These are phyloP conservation scores for Coleophoma crateriformis DNA, from an alignment of 2,329 filamentous ascomycete genomes.

Conservation along the genomic window DNA sequence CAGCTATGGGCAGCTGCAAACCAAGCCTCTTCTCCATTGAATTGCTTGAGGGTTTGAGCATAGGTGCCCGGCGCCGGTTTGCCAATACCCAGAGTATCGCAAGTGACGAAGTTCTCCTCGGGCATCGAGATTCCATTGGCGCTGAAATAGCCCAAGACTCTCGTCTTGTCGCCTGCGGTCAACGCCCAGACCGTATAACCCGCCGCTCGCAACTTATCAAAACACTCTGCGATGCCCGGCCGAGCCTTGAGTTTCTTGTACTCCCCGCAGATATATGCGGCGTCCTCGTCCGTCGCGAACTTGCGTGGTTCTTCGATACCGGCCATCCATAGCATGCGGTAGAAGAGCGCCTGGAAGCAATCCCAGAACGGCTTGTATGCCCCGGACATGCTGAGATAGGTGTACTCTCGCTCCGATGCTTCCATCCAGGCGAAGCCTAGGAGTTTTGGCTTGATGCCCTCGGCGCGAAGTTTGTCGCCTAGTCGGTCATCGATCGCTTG, in stretches of 20 bases:
- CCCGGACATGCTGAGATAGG: conserved; percentile 38
- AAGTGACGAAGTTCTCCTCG: conserved; percentile 42
- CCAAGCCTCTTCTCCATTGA: conserved; percentile 38
- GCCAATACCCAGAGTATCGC: conserved; percentile 40
- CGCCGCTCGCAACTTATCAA: conserved; percentile 33
- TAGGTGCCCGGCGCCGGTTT: conserved; percentile 46
- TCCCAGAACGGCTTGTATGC: conserved; percentile 36
- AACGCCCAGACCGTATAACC: conserved; percentile 48
- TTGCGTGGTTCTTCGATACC: conserved; percentile 36
- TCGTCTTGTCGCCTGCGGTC: conserved; percentile 41
- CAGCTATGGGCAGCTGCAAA: conserved; percentile 55
- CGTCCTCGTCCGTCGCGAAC: conserved; percentile 36
- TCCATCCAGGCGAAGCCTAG: conserved; percentile 42
- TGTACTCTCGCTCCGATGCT: conserved; percentile 41
- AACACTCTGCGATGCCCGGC: conserved; percentile 33
- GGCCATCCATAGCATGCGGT: conserved; percentile 38
- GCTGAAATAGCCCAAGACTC: conserved; percentile 46
- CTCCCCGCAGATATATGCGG: conserved; percentile 30
- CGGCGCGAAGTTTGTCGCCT: conserved; percentile 30
- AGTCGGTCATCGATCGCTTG: conserved; percentile 34
- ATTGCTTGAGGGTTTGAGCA: conserved; percentile 32
- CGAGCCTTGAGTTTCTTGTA: conserved; percentile 31
- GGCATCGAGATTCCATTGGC: conserved; percentile 42
- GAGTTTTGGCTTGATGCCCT: conserved; percentile 33
- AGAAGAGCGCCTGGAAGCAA: conserved; percentile 38